A percentile compares a stretch with the other conserved stretches of the same genome.
Conservation (phyloP, 2,329 filamentous ascomycete species). For the Venturia asperata region DNA sequence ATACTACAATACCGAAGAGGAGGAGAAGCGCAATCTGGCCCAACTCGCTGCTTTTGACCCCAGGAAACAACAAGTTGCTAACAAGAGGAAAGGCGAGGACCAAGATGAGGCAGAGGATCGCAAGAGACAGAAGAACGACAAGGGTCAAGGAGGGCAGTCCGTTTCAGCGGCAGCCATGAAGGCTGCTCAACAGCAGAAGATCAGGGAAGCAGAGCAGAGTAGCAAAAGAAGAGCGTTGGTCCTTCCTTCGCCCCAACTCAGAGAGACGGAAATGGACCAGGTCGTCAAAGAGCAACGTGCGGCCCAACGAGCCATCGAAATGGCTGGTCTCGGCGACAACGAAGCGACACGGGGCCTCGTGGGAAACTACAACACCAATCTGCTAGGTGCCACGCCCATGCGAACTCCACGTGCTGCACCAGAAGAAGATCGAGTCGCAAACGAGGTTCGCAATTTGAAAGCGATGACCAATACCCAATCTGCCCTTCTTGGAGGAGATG, state of each 20-base stretch:
- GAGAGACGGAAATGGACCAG: conserved; percentile 87
- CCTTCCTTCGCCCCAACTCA: conserved; percentile 82
- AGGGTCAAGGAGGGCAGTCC: conserved; percentile 62
- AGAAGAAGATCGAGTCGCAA: conserved; percentile 91
- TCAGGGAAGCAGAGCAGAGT: conserved; percentile 92
- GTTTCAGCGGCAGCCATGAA: conserved; percentile 83
- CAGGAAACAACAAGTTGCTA: conserved; percentile 79
- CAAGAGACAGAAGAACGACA: conserved; percentile 85
- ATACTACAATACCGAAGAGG: conserved; percentile 89
- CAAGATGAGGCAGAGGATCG: conserved; percentile 71
- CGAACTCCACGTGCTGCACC: conserved; percentile 85
- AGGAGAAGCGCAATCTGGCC: conserved; percentile 71
- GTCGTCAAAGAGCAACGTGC: conserved; percentile 98
- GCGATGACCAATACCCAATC: conserved; percentile 91
- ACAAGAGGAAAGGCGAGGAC: conserved; percentile 86
- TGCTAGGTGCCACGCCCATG: conserved; percentile 78
- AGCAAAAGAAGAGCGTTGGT: conserved; percentile 82
- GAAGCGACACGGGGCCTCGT: conserved; percentile 78
- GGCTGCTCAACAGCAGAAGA: conserved; percentile 88
- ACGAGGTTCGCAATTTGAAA: conserved; percentile 90
- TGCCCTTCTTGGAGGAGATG: conserved; percentile 86
- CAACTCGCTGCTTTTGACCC: conserved; percentile 84
- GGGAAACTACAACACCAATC: conserved; percentile 68
- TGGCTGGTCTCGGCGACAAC: conserved; percentile 73
- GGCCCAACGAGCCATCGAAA: conserved; percentile 72